Evolutionary conservation across 257 asterid species (phyloP), one percentile per base, ranked within the genome.

Genomic region (Fraxinus anomala): DNA sequence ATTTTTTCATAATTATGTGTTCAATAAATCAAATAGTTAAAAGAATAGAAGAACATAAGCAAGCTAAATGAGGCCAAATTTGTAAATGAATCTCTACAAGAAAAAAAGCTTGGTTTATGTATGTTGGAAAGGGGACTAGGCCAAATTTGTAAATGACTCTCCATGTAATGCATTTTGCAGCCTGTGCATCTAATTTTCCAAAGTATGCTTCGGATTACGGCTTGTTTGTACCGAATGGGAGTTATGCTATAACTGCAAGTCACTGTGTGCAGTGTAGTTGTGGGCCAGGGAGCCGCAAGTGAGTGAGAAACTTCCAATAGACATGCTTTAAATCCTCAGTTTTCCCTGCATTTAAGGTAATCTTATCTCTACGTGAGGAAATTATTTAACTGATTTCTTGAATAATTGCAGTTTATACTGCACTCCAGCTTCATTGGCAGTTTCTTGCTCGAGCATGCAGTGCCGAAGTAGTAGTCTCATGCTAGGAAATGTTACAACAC

Each of bases 381-480:
- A 76, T 5, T 28, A 16, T 73, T 70, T 83, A 6, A 77, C 61
- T 0, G 39, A 19, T 54, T 30, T 28, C 37, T 56, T 49, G 77
- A 31, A 66, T 76, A 79, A 68, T 77, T 81, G 88, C 89, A 96
- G 99, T 84, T 89, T 96, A 75, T 89, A 92, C 82, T 96, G 99
- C 84, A 85, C 73, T 85, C 99, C 98, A n/a, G 97, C 99, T 82
- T 89, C 98, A 1, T 76, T 96, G 80, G 96, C 97, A 1, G 99
- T 93, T 86, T 93, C 98, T 72, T 96, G 99, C 40, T 93, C 99
- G 59, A 96, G 98, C 88, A 93, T 96, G 99, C 99, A 96, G 84
- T 96, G 99, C 86, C 85, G 78, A 79, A 85, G 73, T 71, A 96
- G 98, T 77, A 92, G 91, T 81, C 94, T 96, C 81, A 92, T 93